These are phyloP conservation scores for Neofusicoccum cordaticola DNA, from an alignment of 2,329 filamentous ascomycete species.

Conservation along the genomic window DNA sequence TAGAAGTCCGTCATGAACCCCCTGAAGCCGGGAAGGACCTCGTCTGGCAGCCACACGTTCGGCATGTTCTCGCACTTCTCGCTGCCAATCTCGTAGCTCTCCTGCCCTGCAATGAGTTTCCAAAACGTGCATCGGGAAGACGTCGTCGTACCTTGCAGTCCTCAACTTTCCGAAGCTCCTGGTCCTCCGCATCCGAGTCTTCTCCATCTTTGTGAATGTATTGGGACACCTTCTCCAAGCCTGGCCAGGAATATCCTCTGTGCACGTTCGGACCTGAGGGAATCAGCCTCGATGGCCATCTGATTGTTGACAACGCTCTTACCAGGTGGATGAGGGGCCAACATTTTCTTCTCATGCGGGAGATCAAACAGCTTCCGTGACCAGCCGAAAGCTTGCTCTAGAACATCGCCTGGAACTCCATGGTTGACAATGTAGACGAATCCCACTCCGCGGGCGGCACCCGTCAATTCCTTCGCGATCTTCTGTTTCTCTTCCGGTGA, in stretches of 20 bases:
- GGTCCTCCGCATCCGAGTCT: conserved; percentile 41
- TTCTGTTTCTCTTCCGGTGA: conserved; percentile 28
- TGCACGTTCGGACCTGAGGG: conserved; percentile 42
- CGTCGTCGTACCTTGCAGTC: conserved; percentile 48
- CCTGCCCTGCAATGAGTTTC: conserved; percentile 3
- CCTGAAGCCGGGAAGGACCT: conserved; percentile 45
- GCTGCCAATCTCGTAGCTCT: conserved; percentile 49
- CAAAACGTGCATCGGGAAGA: neutral
- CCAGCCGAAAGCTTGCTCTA: conserved; percentile 46
- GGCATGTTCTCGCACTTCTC: conserved; percentile 39
- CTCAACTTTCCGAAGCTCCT: conserved; percentile 44
- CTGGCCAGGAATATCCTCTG: conserved; percentile 56
- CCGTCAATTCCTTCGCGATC: conserved; percentile 38
- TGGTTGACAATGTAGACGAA: conserved; percentile 52
- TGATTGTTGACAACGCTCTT: neutral
- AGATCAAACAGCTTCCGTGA: conserved; percentile 46
- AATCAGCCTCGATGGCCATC: neutral
- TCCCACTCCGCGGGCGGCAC: conserved; percentile 45
- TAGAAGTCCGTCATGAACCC: conserved; percentile 51
- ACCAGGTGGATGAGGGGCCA: conserved; percentile 50
- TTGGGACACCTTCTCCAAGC: conserved; percentile 45
- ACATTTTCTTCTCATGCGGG: conserved; percentile 46
- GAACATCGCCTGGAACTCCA: conserved; percentile 37
- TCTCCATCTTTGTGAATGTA: conserved; percentile 46
- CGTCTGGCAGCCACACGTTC: conserved; percentile 50